A percentile compares a stretch with the other conserved stretches of the same genome.
Conservation (phyloP, 176 grass and related monocot species). For the Carex parvula region DNA sequence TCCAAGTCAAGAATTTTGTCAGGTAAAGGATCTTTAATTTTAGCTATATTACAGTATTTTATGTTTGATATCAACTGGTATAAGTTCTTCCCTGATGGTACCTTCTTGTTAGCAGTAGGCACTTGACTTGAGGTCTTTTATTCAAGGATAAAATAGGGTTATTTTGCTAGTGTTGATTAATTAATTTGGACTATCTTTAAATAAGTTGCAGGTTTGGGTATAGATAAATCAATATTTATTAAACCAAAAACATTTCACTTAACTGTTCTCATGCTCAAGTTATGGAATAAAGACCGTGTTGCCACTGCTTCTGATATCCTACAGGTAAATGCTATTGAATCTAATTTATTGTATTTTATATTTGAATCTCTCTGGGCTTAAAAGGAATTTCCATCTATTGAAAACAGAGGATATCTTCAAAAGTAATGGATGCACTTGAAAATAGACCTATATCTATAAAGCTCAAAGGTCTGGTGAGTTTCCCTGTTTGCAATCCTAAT, state of each 20-base stretch:
- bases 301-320: conserved; percentile 66
- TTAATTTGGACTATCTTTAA: background rate
- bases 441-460: conserved; percentile 70
- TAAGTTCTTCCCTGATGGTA: background rate
- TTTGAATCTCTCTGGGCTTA: background rate
- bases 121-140: background rate
- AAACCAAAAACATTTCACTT: conserved; percentile 91
- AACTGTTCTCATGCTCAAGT: conserved; percentile 92
- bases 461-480: conserved; percentile 75
- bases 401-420: conserved; percentile 67
- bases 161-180: conserved; percentile 25
- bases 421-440: conserved; percentile 77
- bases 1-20: conserved; percentile 31
- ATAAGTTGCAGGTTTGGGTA: conserved; percentile 47
- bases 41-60: conserved; percentile 5
- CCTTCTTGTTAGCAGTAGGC: background rate
- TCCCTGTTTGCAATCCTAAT: background rate
- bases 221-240: conserved; percentile 95
- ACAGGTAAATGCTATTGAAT: conserved; percentile 45
- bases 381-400: background rate
- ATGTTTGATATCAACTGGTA: background rate
- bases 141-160: background rate
- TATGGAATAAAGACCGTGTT: conserved; percentile 92
- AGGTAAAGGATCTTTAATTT: conserved; percentile 24
- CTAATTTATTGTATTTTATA: conserved; percentile 2